Evolutionary conservation across 768 basidiomycete species (phyloP), one percentile per base, ranked within the genome.

Genomic region (Tubosaeta brunneosetosa): DNA sequence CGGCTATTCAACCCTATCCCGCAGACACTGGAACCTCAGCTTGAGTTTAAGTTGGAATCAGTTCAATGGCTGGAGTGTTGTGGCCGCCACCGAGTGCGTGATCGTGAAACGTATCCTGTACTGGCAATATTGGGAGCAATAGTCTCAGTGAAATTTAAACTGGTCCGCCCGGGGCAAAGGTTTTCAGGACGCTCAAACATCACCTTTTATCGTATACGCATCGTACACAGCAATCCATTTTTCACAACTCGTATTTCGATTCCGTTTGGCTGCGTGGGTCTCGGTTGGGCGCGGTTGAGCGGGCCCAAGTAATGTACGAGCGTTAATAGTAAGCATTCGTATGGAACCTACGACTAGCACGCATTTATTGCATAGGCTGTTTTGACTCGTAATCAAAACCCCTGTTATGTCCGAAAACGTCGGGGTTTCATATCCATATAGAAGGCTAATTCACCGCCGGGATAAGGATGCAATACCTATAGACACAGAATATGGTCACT

Each of bases 301-400:
- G 19, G 40, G 19, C 19, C 10, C 11, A 16, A 6, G 7, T 14
- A 1, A 32, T 17, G 19, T 19, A 43, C 32, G 4, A 33, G 51
- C 50, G 55, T 46, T 42, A 49, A 46, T 19, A 44, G 33, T 17
- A 32, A 29, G 43, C 46, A 40, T n/a, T 11, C 17, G 12, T 14
- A 51, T 33, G 31, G 49, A 50, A 29, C 43, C 34, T 53, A 45
- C 49, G 51, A 53, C 33, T n/a, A 7, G 38, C 31, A 34, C 55
- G 48, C 27, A 40, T 36, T 22, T 14, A 44, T 36, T 8, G 33
- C 10, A 31, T 12, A 14, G n/a, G 40, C 0, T 22, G 9, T 17
- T n/a, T 6, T 25, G 4, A 16, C 36, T n/a, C 25, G 6, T 29
- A n/a, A 16, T 10, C 25, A 29, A 26, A 14, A 22, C 36, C 10